A percentile compares a stretch with the other conserved stretches of the same genome.
Evolutionary conservation across 805 yeast species (phyloP).

Genomic region (Komagataella mondaviorum): DNA sequence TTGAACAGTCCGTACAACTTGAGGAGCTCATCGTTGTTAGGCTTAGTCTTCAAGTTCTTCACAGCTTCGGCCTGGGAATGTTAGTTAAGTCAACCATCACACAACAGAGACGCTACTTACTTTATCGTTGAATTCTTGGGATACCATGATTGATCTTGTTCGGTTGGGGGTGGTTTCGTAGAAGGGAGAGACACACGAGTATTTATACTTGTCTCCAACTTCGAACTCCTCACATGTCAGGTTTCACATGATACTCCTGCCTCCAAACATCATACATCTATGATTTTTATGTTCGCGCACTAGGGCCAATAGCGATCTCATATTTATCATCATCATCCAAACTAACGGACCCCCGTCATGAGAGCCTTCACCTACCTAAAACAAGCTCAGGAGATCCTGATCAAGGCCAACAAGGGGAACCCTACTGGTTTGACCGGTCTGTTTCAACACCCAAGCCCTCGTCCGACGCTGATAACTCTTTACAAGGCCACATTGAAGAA

Average conservation of each 20-base stretch:
- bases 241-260: background rate
- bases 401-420: constrained; percentile 45
- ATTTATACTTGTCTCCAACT: background rate
- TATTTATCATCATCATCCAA: background rate
- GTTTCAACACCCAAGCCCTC: constrained; percentile 70
- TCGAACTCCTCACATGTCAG: background rate
- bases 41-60: constrained; percentile 59
- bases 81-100: background rate
- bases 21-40: constrained; percentile 77
- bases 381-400: constrained; percentile 32
- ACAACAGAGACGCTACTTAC: constrained; percentile 10
- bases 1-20: constrained; percentile 85
- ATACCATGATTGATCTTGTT: constrained; percentile 15
- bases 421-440: constrained; percentile 80
- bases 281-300: background rate
- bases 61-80: constrained; percentile 64
- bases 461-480: constrained; percentile 60
- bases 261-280: background rate
- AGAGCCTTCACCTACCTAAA: constrained; percentile 18
- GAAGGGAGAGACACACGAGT: background rate
- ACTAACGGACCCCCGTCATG: constrained; percentile 12
- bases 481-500: constrained; percentile 57
- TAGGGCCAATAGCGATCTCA: background rate
- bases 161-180: background rate
- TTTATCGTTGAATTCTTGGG: constrained; percentile 20